A percentile compares a stretch with the other conserved stretches of the same genome.
phyloP scores from a whole-genome alignment of 768 basidiomycete species.

The Auriscalpium orientale region DNA sequence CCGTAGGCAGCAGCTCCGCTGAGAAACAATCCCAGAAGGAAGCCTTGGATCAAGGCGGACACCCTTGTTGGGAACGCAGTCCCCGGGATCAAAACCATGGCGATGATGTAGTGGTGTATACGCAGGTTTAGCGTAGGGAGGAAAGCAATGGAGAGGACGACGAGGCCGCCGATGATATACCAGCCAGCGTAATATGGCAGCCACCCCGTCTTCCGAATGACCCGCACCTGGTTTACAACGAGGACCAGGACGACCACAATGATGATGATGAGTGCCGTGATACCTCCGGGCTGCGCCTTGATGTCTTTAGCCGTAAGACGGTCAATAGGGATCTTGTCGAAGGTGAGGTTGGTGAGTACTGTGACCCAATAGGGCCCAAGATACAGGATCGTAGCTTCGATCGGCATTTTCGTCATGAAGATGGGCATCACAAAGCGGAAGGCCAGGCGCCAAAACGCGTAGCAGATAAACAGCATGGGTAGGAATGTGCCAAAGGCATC shows the following conservation, averaged over 20 bases:
- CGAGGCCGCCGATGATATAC: slow-evolving; percentile 61
- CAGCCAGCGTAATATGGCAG: slow-evolving; percentile 68
- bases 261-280: slow-evolving; percentile 62
- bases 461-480: slow-evolving; percentile 69
- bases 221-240: slow-evolving; percentile 68
- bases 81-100: slow-evolving; percentile 66
- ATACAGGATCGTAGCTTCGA: slow-evolving; percentile 71
- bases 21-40: slow-evolving; percentile 75
- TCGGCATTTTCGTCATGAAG: slow-evolving; percentile 50
- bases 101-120: slow-evolving; percentile 78
- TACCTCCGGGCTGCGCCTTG: slow-evolving; percentile 53
- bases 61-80: slow-evolving; percentile 77
- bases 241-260: slow-evolving; percentile 50
- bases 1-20: slow-evolving; percentile 77
- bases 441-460: slow-evolving; percentile 72
- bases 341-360: slow-evolving; percentile 64
- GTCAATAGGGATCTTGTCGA: slow-evolving; percentile 66
- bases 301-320: slow-evolving; percentile 69
- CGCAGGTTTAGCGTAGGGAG: slow-evolving; percentile 65
- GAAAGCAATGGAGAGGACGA: slow-evolving; percentile 56
- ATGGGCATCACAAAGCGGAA: slow-evolving; percentile 68
- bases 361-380: slow-evolving; percentile 76
- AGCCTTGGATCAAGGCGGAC: slow-evolving; percentile 74
- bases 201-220: slow-evolving; percentile 82
- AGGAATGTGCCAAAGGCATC: slow-evolving; percentile 73